Evolutionary conservation across 2,329 filamentous ascomycete genomes (phyloP).

Genomic region (Xylariaceae sp.): DNA sequence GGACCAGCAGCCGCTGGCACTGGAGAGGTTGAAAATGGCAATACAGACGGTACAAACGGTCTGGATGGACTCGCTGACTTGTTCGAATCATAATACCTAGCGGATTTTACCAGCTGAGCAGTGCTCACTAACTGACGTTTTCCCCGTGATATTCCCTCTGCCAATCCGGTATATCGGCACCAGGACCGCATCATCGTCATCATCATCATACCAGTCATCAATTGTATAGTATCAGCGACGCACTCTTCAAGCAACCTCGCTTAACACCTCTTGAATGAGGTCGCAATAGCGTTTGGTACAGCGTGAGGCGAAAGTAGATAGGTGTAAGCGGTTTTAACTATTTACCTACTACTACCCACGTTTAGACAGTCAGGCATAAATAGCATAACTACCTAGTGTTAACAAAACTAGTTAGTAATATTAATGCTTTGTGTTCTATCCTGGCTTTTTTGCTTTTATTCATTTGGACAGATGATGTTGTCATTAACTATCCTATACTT

Average conservation of each 20-base stretch:
- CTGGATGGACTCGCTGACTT: constrained; percentile 62
- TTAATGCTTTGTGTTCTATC: too few species aligned
- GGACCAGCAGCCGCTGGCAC: constrained; percentile 22
- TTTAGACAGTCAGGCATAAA: too few species aligned
- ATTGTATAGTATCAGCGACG: neutral
- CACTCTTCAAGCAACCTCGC: neutral
- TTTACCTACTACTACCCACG: too few species aligned
- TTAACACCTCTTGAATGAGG: neutral
- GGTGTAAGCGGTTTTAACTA: too few species aligned
- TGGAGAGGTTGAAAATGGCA: constrained; percentile 25
- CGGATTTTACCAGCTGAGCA: neutral
- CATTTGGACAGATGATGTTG: too few species aligned
- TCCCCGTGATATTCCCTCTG: neutral
- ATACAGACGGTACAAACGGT: constrained; percentile 49
- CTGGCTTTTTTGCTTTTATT: too few species aligned
- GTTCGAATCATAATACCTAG: constrained; percentile 43
- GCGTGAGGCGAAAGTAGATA: neutral
- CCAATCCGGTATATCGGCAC: neutral
- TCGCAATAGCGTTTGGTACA: neutral
- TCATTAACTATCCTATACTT: too few species aligned
- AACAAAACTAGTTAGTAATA: too few species aligned
- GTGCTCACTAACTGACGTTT: too few species aligned
- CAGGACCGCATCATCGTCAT: neutral
- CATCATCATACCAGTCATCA: neutral
- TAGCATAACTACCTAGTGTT: too few species aligned